Conservation (phyloP, 495 filamentous ascomycete species). For the Daldinia bambusicola region DNA sequence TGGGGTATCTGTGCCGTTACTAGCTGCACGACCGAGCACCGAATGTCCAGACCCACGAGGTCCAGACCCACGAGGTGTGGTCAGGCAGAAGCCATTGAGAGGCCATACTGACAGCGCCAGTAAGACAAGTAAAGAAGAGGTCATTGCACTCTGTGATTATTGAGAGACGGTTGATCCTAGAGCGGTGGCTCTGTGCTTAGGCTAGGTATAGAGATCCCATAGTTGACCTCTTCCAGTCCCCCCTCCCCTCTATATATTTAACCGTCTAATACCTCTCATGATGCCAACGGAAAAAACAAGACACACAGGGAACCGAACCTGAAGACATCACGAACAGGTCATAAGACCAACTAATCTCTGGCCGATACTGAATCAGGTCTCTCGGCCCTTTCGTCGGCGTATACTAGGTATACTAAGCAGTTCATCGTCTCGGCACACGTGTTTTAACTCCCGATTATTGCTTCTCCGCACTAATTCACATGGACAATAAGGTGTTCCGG, state of each 20-base stretch:
- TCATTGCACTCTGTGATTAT: constrained; percentile 16
- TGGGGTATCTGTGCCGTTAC: constrained; percentile 2
- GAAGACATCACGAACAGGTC: constrained; percentile 13
- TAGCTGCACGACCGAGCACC: neutral
- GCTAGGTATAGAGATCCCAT: neutral
- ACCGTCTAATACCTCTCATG: neutral
- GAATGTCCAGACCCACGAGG: neutral
- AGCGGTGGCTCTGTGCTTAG: neutral
- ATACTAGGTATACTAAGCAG: constrained; percentile 12
- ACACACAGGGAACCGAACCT: neutral
- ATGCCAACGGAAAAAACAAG: neutral
- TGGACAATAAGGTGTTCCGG: neutral
- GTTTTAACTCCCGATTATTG: constrained; percentile 11
- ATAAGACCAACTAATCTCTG: constrained; percentile 14
- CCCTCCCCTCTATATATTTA: constrained; percentile 15
- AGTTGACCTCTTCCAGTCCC: neutral
- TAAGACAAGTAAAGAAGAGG: constrained; percentile 14
- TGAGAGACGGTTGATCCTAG: neutral
- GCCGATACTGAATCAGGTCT: constrained; percentile 11
- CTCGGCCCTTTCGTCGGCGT: constrained; percentile 36
- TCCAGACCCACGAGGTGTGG: neutral
- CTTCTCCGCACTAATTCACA: constrained; percentile 1
- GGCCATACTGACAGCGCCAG: constrained; percentile 28
- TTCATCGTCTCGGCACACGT: constrained; percentile 31
- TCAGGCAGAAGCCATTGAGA: constrained; percentile 9